A percentile compares a stretch with the other conserved stretches of the same genome.
These are phyloP conservation scores for Collariella sp. DNA, from an alignment of 495 filamentous ascomycete genomes.

Conservation along the genomic window DNA sequence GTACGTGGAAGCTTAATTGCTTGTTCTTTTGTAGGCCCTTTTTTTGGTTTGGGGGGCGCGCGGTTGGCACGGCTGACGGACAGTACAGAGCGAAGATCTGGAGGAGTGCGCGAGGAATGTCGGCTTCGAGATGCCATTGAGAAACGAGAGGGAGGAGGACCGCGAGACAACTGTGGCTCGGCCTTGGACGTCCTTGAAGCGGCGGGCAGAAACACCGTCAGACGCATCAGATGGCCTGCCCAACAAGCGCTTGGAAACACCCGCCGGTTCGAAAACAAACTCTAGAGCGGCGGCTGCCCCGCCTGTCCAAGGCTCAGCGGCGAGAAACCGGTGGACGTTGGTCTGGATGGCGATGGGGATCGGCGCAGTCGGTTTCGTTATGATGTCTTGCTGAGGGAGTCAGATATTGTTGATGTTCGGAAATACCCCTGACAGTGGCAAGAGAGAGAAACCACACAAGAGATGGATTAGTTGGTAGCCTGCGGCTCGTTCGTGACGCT, in stretches of 20 bases:
- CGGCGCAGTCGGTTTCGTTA: slow-evolving; percentile 16
- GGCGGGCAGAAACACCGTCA: neutral
- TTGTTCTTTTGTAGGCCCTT: no score
- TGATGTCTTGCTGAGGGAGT: slow-evolving; percentile 14
- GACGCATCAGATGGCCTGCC: neutral
- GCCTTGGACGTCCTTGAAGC: neutral
- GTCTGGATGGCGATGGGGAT: slow-evolving; percentile 13
- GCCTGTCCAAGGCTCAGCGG: slow-evolving; percentile 11
- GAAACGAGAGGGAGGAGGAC: neutral
- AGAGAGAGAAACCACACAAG: no score
- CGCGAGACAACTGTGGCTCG: neutral
- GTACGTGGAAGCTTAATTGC: slow-evolving; percentile 25
- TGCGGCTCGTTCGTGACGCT: neutral
- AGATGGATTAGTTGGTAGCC: neutral
- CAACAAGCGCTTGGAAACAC: neutral
- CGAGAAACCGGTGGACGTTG: slow-evolving; percentile 7
- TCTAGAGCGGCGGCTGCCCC: neutral
- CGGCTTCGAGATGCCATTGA: slow-evolving; percentile 27
- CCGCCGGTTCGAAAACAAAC: neutral
- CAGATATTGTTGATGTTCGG: neutral
- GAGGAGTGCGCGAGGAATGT: slow-evolving; percentile 29
- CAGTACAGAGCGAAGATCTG: slow-evolving; percentile 29
- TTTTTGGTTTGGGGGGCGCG: no score
- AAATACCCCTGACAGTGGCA: neutral
- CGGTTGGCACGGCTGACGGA: slow-evolving; percentile 10